Evolutionary conservation across 768 basidiomycete genomes (phyloP), one percentile per base, ranked within the genome.

Genomic region (Rhizopogon salebrosus): DNA sequence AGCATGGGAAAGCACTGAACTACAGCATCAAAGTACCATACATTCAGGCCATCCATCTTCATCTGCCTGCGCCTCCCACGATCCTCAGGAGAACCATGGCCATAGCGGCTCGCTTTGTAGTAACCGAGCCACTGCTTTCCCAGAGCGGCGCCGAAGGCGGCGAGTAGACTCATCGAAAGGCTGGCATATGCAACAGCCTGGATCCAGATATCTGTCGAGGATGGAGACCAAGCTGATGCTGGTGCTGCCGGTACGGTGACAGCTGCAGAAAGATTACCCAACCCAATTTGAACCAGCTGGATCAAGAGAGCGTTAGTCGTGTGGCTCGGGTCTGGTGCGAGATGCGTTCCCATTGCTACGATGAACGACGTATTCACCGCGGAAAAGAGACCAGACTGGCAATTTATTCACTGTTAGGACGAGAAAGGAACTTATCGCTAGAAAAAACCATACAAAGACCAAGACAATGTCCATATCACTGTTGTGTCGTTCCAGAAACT

Each of bases 171-270:
- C 58, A 18, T 46, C 45, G 36, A 37, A 37, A 37, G 36, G 9
- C 36, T 37, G 6, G 36, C 36, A 26, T 60, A 60, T 26, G 37
- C 35, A 18, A 60, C 27, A 36, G 42, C 37, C 37, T 60, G 60
- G 16, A 51, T 48, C 42, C 55, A 53, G 42, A 57, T 46, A 24
- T 34, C 42, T 26, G 16, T 37, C 36, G n/a, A n/a, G 36, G 36
- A 37, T 37, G 36, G 36, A 7, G 36, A 37, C 36, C 36, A 37
- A 37, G 36, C 8, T 2, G 36, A n/a, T 7, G 36, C 36, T 8
- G 6, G 36, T n/a, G 6, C 36, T 11, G n/a, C n/a, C 18, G 36
- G 7, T 8, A n/a, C 18, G n/a, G 36, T 37, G 16, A 5, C 36
- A 37, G 36, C 16, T n/a, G 34, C 34, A 35, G 36, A 37, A 37